Base-by-base conservation (phyloP, 2,329 filamentous ascomycete species). In the Cytospora piceae region DNA sequence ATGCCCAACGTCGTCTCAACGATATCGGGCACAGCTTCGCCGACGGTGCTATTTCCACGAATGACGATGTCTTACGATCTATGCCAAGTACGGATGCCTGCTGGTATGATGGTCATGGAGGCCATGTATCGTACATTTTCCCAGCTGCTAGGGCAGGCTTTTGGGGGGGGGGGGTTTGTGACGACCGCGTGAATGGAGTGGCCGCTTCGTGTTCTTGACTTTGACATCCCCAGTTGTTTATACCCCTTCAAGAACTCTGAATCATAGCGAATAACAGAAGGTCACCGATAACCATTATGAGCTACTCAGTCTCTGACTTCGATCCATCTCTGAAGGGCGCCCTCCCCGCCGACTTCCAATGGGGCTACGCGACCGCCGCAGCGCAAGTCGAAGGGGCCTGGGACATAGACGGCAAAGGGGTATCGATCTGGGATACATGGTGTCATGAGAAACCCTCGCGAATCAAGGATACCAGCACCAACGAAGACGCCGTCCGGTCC, bases 351-450 rank as follows among this genome's bases (percentile, higher is more conserved):
- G 74, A 77, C 61, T 79, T 78, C 66, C 71, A 74, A 56, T 80
- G 76, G 76, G 78, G 78, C 29, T 80, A 74, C 63, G 78, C 78
- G 22, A 80, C 78, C 0, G 77, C 78, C 1, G 77, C 78, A 0
- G 72, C 76, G 6, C 78, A 80, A 61, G 74, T 79, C 3, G 79
- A 80, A 70, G 79, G 79, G 9, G 77, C 78, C 0, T 79, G 77
- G 78, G 67, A 80, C 63, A 72, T 72, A 52, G 78, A 80, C 51
- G 79, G 78, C 15, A 80, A 78, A 69, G 79, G 79, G 3, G 66
- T 71, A 7, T 79, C 78, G 1, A 78, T 79, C 56, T 80, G 78
- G 78, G 78, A 80, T 55, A 76, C 68, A 0, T 79, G 79, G 54
- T 74, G 74, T 22, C 78, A 79, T 57, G 58, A 65, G 5, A 77